Evolutionary conservation across 202 grass and related monocot genomes (phyloP), one percentile per base, ranked within the genome.

Genomic region (Musa balbisiana): DNA sequence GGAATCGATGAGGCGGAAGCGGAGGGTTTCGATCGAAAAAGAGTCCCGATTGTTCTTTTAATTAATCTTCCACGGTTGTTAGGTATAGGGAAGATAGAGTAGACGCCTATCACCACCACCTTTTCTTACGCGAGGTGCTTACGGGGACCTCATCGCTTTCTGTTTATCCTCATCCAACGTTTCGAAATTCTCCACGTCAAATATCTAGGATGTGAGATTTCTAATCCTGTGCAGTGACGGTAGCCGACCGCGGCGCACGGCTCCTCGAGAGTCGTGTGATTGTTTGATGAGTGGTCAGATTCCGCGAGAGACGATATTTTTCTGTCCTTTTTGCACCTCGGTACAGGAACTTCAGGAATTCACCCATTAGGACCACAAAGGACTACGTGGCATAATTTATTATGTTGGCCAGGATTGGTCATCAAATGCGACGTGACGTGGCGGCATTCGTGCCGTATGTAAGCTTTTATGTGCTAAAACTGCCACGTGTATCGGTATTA

Each of bases 21-120:
- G 22, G 51, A 72, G 51, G 49, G 10, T 72, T 54, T 72, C 19
- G 69, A 72, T 72, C 69, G 15, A 66, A 66, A 27, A 10, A 60
- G 56, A 60, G 56, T 1, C 56, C n/a, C 9, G 56, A 60, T 60
- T 60, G 56, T 60, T 60, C 56, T 6, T 43, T 5, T 60, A n/a
- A 60, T 60, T 60, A 60, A 9, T 9, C n/a, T 20, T 21, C 3
- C 17, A 19, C 15, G 56, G 56, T 60, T 1, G 56, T 19, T 60
- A 19, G 8, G 56, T 1, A 60, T 19, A 60, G n/a, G 56, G 6
- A 19, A 6, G n/a, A 21, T n/a, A 60, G 56, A 43, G 33, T 5
- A 6, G 33, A 0, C 33, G 33, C 33, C 33, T 60, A 60, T 17
- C 1, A n/a, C 9, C 14, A 60, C 56, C 2, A 21, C 1, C 16